phyloP scores from a whole-genome alignment of 371 early-diverging fungal species.

The Blyttiomyces sp. region DNA sequence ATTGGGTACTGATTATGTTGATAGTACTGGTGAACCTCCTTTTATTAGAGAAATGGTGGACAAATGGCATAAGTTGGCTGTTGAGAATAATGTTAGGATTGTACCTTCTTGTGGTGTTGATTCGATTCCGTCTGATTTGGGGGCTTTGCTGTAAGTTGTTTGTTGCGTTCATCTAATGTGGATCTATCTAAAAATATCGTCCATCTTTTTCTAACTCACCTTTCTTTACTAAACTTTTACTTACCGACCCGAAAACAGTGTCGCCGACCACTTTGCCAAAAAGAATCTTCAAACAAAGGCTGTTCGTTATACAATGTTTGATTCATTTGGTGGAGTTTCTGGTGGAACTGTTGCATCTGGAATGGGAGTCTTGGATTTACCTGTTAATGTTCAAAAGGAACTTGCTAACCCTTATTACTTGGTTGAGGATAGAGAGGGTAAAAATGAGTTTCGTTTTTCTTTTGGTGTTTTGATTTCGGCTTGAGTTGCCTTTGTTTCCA shows the following conservation, averaged over 20 bases:
- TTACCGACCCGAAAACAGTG: too few species aligned
- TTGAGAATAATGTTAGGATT: slow-evolving; percentile 60
- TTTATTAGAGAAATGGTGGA: slow-evolving; percentile 70
- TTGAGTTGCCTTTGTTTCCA: too few species aligned
- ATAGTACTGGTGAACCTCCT: slow-evolving; percentile 83
- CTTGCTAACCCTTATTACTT: too few species aligned
- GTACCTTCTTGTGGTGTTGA: slow-evolving; percentile 91
- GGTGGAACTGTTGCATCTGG: slow-evolving; percentile 75
- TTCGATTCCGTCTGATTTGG: slow-evolving; percentile 60
- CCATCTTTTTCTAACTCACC: not conserved
- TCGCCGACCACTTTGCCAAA: slow-evolving; percentile 31
- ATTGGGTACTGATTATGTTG: slow-evolving; percentile 83
- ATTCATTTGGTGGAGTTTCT: slow-evolving; percentile 52
- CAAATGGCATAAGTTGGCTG: slow-evolving; percentile 66
- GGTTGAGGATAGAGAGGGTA: too few species aligned
- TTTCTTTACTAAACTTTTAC: too few species aligned
- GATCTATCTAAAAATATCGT: slow-evolving; percentile 37
- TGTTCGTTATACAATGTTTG: slow-evolving; percentile 55
- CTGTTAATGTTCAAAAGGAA: too few species aligned
- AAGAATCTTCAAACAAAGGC: slow-evolving; percentile 37
- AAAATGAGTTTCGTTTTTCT: too few species aligned
- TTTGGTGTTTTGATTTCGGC: too few species aligned
- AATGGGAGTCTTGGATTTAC: too few species aligned
- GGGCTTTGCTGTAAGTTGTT: slow-evolving; percentile 28
- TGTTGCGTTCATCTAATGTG: slow-evolving; percentile 28